Base-by-base conservation (phyloP, 371 early-diverging fungal species). In the Rhizopus delemar region DNA sequence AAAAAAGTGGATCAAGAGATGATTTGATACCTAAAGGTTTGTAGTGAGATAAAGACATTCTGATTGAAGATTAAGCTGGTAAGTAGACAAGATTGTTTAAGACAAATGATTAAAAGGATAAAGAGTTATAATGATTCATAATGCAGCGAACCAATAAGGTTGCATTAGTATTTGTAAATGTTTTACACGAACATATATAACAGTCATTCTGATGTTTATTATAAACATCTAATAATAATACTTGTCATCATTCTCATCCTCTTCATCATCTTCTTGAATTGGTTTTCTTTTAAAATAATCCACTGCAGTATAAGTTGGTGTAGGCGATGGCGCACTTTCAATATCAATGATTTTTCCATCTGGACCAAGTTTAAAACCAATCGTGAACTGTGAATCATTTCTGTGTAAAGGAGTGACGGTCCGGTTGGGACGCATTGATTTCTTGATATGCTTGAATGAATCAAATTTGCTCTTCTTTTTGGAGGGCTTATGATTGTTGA, bases 401-500 rank as follows among this genome's bases (percentile, higher is more conserved):
- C 41, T 22, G 22, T 22, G 22, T 16, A 38, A 22, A n/a, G 57
- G 41, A 5, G 12, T 16, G 11, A 48, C 36, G 11, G 39, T 46
- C 1, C 45, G 5, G 15, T 33, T 32, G 38, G 53, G 46, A 8
- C 29, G 16, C 22, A 56, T 36, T 4, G 65, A 54, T 36, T 45
- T 41, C 33, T 43, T 50, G 7, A 43, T 64, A 11, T 49, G 46
- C 51, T 53, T 31, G 36, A 65, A 59, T 2, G 66, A 62, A 33
- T 61, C 61, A 16, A 50, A 49, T 35, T 48, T 55, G 36, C 50
- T 61, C 22, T 59, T 63, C 1, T 16, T 50, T 34, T 61, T 65
- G 16, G 66, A 57, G 28, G 68, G 68, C 15, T 59, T 59, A n/a
- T 50, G 49, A 15, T 68, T 68, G 33, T 63, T 63, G 4, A 68